Conservation (phyloP, 139 green algal genomes). For the Spirogloea muscicola region DNA sequence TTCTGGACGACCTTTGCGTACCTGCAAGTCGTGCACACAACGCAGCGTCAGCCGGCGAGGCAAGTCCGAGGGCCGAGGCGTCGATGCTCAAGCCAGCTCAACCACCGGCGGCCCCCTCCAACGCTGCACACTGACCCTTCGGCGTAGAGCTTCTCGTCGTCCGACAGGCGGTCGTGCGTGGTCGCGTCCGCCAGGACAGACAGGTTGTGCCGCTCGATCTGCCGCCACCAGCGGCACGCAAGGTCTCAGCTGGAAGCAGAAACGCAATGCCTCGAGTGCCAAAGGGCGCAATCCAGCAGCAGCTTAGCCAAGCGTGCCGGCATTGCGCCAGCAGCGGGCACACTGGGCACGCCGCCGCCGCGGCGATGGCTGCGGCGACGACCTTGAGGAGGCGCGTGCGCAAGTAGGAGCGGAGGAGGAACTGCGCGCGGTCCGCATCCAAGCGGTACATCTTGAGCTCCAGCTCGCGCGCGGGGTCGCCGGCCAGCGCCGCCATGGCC, state of each 20-base stretch:
- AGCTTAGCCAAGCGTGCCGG: not conserved
- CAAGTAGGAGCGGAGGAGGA: conserved; percentile 18
- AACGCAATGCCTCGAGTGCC: not conserved
- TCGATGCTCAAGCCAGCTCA: not conserved
- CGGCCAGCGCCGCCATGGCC: conserved; percentile 8
- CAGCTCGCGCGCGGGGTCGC: conserved; percentile 8
- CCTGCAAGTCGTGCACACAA: not conserved
- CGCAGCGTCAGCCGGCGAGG: not conserved
- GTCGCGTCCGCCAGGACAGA: not conserved
- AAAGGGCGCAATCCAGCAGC: not conserved
- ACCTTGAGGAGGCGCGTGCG: conserved; percentile 10
- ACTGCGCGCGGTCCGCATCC: conserved; percentile 24
- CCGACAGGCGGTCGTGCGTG: not conserved
- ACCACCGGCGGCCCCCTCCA: no score
- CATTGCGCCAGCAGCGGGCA: not conserved
- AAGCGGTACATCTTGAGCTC: conserved; percentile 27
- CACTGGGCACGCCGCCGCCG: no score
- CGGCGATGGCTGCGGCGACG: no score
- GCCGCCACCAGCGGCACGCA: not conserved
- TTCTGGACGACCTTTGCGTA: not conserved
- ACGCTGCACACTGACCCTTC: not conserved
- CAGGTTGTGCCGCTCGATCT: not conserved
- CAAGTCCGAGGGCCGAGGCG: not conserved
- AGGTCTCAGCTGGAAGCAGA: not conserved
- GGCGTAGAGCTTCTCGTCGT: conserved; percentile 19